phyloP scores from a whole-genome alignment of 257 asterid genomes.

The Coffea eugenioides region DNA sequence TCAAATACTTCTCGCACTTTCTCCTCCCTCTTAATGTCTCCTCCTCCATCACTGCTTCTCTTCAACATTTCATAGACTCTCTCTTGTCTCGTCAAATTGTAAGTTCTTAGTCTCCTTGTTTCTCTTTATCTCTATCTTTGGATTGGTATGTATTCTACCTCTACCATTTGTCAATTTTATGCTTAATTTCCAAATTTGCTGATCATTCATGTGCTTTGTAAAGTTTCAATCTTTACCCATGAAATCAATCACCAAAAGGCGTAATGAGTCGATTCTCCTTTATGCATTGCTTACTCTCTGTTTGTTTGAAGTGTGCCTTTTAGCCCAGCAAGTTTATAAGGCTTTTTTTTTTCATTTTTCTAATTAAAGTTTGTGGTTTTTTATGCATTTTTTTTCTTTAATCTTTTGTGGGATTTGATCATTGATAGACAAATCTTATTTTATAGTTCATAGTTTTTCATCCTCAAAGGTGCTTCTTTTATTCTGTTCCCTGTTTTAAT shows the following conservation, averaged over 20 bases:
- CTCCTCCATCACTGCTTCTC: background rate
- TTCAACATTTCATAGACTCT: background rate
- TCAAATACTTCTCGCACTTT: background rate
- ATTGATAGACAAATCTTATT: background rate
- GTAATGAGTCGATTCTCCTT: slow-evolving; percentile 4
- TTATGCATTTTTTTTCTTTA: background rate
- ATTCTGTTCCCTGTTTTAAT: no score
- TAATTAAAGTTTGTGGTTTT: background rate
- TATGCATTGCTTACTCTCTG: background rate
- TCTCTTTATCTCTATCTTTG: background rate
- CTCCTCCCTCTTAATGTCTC: no score
- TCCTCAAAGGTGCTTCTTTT: background rate
- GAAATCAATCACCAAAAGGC: background rate
- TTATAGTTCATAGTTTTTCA: background rate
- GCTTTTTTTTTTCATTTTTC: background rate
- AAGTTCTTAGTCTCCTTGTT: background rate
- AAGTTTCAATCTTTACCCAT: background rate
- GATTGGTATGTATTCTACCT: no score
- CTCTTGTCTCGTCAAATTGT: background rate
- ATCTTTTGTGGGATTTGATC: background rate
- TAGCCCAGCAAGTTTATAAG: background rate
- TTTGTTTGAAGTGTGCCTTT: background rate
- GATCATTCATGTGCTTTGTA: background rate
- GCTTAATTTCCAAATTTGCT: background rate
- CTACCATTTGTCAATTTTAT: background rate